A percentile compares a stretch with the other conserved stretches of the same genome.
These are phyloP conservation scores for Aspergillus viridinutans DNA, from an alignment of 2,329 filamentous ascomycete genomes.

Conservation along the genomic window DNA sequence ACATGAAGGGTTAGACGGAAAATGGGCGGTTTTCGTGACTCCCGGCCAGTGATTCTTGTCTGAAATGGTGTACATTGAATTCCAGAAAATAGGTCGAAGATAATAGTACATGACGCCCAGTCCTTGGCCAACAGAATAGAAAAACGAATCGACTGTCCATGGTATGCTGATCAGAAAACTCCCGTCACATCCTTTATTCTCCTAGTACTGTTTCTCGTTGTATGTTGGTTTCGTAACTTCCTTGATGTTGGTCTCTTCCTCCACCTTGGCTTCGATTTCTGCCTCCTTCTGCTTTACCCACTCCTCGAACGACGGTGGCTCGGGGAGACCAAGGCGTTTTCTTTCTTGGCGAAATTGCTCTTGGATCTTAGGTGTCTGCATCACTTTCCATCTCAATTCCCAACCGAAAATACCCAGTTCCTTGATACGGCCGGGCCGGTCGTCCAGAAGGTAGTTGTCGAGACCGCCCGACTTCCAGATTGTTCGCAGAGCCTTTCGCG, in stretches of 20 bases:
- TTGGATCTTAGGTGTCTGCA: slow-evolving; percentile 70
- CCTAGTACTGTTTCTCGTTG: slow-evolving; percentile 27
- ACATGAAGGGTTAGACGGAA: background rate
- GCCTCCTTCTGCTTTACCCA: slow-evolving; percentile 43
- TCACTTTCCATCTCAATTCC: slow-evolving; percentile 82
- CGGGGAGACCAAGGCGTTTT: slow-evolving; percentile 59
- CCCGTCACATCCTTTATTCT: slow-evolving; percentile 1
- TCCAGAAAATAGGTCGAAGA: background rate
- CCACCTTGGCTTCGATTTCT: slow-evolving; percentile 36
- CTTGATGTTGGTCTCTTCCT: slow-evolving; percentile 31
- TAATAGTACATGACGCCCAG: background rate
- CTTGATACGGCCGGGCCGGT: slow-evolving; percentile 71
- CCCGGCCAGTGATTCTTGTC: background rate
- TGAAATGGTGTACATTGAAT: background rate
- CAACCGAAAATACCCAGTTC: slow-evolving; percentile 88
- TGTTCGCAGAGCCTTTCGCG: slow-evolving; percentile 43
- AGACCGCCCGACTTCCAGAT: slow-evolving; percentile 84
- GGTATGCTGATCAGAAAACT: background rate
- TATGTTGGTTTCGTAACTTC: slow-evolving; percentile 28
- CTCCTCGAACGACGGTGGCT: slow-evolving; percentile 41
- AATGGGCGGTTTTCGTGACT: background rate
- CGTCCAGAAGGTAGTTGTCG: slow-evolving; percentile 84
- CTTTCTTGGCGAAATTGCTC: slow-evolving; percentile 64
- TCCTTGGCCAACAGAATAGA: background rate
- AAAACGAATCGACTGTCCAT: slow-evolving; percentile 3